Percentiles rank a stretch among this genome's conserved stretches.
Conservation (phyloP, 2,329 filamentous ascomycete species). For the Penicillium sumatraense region DNA sequence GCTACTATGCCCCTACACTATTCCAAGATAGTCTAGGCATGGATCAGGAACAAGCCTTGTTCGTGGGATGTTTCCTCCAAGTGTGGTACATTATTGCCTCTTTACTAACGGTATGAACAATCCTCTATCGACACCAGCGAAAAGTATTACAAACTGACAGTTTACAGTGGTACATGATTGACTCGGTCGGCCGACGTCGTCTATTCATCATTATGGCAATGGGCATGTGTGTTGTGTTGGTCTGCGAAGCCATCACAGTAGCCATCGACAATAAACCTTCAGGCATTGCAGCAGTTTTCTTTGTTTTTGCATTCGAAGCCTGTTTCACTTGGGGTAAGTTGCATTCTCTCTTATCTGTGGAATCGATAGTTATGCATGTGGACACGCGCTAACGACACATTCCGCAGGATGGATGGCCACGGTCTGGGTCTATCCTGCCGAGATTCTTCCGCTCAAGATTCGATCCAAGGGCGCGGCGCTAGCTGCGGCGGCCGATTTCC, state of each 20-base stretch:
- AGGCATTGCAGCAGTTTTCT: constrained; percentile 26
- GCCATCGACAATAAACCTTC: constrained; percentile 17
- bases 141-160: neutral
- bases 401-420: constrained; percentile 26
- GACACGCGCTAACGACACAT: neutral
- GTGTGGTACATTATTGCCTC: constrained; percentile 35
- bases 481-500: constrained; percentile 38
- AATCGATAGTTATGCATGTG: neutral
- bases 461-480: constrained; percentile 37
- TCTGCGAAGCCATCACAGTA: constrained; percentile 30
- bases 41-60: constrained; percentile 25
- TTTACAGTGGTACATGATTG: constrained; percentile 21
- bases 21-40: constrained; percentile 31
- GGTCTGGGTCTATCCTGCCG: constrained; percentile 27
- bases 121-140: constrained; percentile 14
- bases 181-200: constrained; percentile 14
- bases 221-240: constrained; percentile 28
- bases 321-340: constrained; percentile 27
- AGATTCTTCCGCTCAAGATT: constrained; percentile 25
- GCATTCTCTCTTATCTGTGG: neutral
- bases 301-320: constrained; percentile 30
- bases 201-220: constrained; percentile 21
- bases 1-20: constrained; percentile 32
- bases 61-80: constrained; percentile 33
- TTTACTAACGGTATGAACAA: constrained; percentile 31